phyloP scores from a whole-genome alignment of 768 basidiomycete genomes.

The Cyclocybe cylindracea region DNA sequence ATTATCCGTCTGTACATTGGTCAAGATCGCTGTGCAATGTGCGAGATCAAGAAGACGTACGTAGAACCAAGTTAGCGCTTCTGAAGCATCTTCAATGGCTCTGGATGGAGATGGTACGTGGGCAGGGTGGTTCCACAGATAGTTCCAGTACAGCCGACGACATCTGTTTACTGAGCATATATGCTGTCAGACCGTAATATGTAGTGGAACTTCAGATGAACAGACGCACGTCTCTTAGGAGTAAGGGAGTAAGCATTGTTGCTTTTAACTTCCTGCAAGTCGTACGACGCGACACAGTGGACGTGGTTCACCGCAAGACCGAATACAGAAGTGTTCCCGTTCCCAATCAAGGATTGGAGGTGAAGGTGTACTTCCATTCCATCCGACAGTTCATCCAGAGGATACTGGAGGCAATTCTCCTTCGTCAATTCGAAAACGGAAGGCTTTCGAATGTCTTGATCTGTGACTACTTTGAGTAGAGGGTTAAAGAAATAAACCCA shows the following conservation, averaged over 20 bases:
- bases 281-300: slow-evolving; percentile 47
- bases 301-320: slow-evolving; percentile 48
- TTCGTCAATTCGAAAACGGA: slow-evolving; percentile 29
- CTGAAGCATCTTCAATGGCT: slow-evolving; percentile 46
- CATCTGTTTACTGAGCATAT: slow-evolving; percentile 38
- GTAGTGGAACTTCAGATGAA: not conserved
- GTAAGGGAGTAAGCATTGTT: slow-evolving; percentile 25
- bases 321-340: slow-evolving; percentile 22
- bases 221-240: slow-evolving; percentile 24
- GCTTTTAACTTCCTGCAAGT: slow-evolving; percentile 30
- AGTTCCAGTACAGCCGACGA: slow-evolving; percentile 54
- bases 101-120: slow-evolving; percentile 42
- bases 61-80: slow-evolving; percentile 53
- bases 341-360: slow-evolving; percentile 19
- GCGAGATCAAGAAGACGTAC: slow-evolving; percentile 20
- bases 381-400: slow-evolving; percentile 31
- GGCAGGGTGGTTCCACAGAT: slow-evolving; percentile 47
- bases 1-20: slow-evolving; percentile 41
- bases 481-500: slow-evolving; percentile 53
- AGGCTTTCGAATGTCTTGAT: slow-evolving; percentile 50
- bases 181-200: not conserved
- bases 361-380: slow-evolving; percentile 47
- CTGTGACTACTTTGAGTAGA: slow-evolving; percentile 40
- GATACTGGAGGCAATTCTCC: slow-evolving; percentile 26
- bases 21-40: not conserved